A percentile compares a stretch with the other conserved stretches of the same genome.
Evolutionary conservation across 176 grass and related monocot genomes (phyloP).

Genomic region (Metroxylon sagu): DNA sequence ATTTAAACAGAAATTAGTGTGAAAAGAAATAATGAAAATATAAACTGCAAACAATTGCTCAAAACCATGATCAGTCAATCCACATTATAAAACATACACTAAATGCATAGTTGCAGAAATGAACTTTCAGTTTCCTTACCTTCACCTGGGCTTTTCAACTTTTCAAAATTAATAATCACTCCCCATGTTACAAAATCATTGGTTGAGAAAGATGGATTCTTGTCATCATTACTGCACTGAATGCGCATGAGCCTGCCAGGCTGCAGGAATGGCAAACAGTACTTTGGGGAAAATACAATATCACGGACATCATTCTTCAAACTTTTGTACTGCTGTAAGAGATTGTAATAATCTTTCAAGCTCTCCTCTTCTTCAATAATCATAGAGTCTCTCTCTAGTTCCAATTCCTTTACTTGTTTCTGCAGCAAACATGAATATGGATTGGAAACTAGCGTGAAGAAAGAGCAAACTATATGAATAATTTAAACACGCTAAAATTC

Average conservation of each 20-base stretch:
- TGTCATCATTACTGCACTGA: slow-evolving; percentile 37
- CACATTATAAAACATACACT: not conserved
- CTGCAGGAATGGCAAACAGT: slow-evolving; percentile 84
- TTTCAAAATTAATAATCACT: slow-evolving; percentile 79
- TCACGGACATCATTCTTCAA: slow-evolving; percentile 70
- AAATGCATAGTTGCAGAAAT: no score
- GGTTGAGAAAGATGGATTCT: slow-evolving; percentile 27
- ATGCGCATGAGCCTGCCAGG: slow-evolving; percentile 71
- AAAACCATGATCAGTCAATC: not conserved
- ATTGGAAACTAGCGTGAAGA: not conserved
- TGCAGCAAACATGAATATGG: slow-evolving; percentile 25
- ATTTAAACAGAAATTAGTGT: slow-evolving; percentile 9
- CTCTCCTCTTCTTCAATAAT: slow-evolving; percentile 93
- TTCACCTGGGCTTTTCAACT: slow-evolving; percentile 60
- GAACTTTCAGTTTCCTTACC: slow-evolving; percentile 22
- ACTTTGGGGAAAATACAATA: slow-evolving; percentile 73
- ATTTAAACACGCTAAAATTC: not conserved
- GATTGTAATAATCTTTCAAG: slow-evolving; percentile 78
- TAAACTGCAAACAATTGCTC: no score
- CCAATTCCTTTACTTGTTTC: slow-evolving; percentile 82
- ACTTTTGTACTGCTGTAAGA: slow-evolving; percentile 69
- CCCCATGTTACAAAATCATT: slow-evolving; percentile 62
- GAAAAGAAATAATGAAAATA: not conserved
- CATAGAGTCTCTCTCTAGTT: slow-evolving; percentile 79
- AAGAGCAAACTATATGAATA: not conserved